phyloP scores from a whole-genome alignment of 1,284 basidiomycete species.

The Fomitiporia mediterranea region DNA sequence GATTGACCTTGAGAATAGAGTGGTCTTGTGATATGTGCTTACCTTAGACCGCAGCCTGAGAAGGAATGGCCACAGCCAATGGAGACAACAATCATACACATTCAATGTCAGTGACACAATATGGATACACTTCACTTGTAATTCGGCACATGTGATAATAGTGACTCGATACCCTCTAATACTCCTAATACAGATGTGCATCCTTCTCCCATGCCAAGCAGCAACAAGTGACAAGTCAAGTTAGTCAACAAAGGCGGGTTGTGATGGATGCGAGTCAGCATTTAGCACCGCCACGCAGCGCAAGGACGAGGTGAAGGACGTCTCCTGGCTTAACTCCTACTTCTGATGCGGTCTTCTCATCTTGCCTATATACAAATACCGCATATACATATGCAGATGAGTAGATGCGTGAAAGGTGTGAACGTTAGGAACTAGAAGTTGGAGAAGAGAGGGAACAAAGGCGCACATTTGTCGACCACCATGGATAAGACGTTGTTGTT shows the following conservation, averaged over 20 bases:
- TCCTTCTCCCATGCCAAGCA: no score
- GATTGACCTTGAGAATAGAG: no score
- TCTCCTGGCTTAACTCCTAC: conserved; percentile 79
- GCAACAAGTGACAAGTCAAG: no score
- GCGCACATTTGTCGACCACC: conserved; percentile 93
- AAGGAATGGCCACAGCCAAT: no score
- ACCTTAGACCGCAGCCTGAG: no score
- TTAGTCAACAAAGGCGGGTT: no score
- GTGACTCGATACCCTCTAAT: no score
- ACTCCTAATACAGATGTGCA: no score
- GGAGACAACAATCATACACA: background rate
- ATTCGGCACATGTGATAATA: no score
- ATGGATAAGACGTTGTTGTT: conserved; percentile 95
- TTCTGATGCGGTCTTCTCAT: conserved; percentile 86
- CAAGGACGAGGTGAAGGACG: conserved; percentile 89
- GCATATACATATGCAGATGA: background rate
- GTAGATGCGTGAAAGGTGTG: conserved; percentile 4
- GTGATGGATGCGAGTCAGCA: conserved; percentile 30
- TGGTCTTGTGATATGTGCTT: no score
- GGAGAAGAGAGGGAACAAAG: background rate
- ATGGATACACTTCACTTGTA: no score
- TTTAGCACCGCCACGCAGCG: conserved; percentile 88
- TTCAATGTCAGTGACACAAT: no score
- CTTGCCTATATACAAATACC: conserved; percentile 38
- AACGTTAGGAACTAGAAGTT: background rate